phyloP scores from a whole-genome alignment of 1,284 basidiomycete genomes.

The Fomitiporia mediterranea region DNA sequence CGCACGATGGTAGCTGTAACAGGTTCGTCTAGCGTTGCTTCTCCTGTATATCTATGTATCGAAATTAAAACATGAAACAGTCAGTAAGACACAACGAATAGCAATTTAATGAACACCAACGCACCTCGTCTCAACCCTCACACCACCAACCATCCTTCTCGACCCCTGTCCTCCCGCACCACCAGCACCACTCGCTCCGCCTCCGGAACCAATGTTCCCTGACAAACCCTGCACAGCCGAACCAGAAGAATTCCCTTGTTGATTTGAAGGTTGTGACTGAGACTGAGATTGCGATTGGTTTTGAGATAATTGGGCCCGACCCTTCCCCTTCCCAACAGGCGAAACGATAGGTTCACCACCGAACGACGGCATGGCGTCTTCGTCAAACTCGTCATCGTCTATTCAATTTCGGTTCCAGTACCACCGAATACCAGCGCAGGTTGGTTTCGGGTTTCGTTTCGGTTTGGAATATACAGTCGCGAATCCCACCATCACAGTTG shows the following conservation, averaged over 20 bases:
- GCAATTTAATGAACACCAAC: conserved; percentile 22
- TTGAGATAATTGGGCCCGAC: conserved; percentile 54
- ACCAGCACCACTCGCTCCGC: conserved; percentile 29
- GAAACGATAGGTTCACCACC: conserved; percentile 32
- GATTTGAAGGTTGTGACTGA: too few species aligned
- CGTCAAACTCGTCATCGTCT: conserved; percentile 76
- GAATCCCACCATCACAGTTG: too few species aligned
- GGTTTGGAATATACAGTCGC: too few species aligned
- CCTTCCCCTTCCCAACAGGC: conserved; percentile 61
- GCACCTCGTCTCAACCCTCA: conserved; percentile 82
- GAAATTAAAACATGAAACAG: background rate
- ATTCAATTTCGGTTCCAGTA: background rate
- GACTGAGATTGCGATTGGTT: too few species aligned
- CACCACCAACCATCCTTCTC: conserved; percentile 72
- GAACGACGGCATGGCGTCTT: conserved; percentile 74
- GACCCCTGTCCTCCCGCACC: conserved; percentile 24
- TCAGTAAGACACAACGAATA: background rate
- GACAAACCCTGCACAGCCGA: conserved; percentile 43
- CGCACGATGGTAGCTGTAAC: conserved; percentile 84
- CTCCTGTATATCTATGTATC: conserved; percentile 63
- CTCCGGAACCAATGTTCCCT: conserved; percentile 62
- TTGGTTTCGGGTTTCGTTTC: too few species aligned
- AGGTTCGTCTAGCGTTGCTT: conserved; percentile 89
- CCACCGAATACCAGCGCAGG: conserved; percentile 21
- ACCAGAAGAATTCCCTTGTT: too few species aligned